These are phyloP conservation scores for Cryphonectria nitschkei DNA, from an alignment of 2,329 filamentous ascomycete genomes.

Conservation along the genomic window DNA sequence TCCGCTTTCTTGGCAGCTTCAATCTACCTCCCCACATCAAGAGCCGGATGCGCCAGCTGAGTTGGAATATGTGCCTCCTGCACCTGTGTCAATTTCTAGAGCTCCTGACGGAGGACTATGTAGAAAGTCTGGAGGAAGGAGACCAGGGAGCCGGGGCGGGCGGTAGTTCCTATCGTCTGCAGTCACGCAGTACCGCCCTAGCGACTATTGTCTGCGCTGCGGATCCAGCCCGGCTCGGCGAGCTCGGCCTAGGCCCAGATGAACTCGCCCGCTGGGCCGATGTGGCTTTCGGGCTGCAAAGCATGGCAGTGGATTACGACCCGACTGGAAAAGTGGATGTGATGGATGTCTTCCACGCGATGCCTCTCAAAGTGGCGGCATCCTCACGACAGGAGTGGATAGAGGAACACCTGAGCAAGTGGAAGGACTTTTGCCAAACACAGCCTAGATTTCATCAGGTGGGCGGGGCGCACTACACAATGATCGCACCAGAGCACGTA, in stretches of 20 bases:
- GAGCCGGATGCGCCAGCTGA: background rate
- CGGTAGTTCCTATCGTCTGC: no score
- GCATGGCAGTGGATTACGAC: constrained; percentile 6
- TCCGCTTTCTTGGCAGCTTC: background rate
- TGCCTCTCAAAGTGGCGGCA: background rate
- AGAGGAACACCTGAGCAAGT: background rate
- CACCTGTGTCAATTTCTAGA: background rate
- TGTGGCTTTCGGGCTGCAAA: constrained; percentile 2
- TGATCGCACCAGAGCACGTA: background rate
- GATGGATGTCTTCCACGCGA: constrained; percentile 9
- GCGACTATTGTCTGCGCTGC: background rate
- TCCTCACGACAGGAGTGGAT: constrained; percentile 1
- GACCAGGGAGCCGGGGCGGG: no score
- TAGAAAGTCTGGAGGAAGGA: no score
- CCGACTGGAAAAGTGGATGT: background rate
- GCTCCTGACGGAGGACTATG: no score
- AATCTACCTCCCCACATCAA: background rate
- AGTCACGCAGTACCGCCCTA: no score
- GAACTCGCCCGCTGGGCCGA: background rate
- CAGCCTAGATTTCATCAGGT: background rate
- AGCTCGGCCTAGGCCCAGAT: background rate
- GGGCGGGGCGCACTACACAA: constrained; percentile 13
- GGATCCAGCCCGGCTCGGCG: background rate
- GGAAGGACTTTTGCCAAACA: background rate
- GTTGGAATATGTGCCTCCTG: background rate